Conservation (phyloP, 164 flowering plant species). For the Piper longum region DNA sequence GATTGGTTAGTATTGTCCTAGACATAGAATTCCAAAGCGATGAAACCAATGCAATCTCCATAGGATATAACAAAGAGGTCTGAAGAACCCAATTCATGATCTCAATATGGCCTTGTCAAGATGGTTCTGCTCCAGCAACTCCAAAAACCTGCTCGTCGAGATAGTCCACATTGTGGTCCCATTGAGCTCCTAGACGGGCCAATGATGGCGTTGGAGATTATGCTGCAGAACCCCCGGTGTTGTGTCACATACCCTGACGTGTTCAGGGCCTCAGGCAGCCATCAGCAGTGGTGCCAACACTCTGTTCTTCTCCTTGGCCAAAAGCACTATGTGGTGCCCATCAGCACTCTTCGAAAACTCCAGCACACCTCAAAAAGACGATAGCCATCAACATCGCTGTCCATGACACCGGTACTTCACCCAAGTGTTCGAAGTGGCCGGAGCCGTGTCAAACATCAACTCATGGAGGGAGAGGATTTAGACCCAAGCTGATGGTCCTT, state of each 20-base stretch:
- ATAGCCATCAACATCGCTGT: conserved; percentile 1
- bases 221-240: conserved; percentile 42
- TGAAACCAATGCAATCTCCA: too few species aligned
- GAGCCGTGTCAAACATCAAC: neutral
- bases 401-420: conserved; percentile 3
- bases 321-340: conserved; percentile 45
- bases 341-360: conserved; percentile 35
- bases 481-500: conserved; percentile 15
- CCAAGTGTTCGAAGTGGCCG: neutral
- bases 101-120: conserved; percentile 14
- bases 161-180: conserved; percentile 57
- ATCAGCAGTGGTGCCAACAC: conserved; percentile 35
- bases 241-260: conserved; percentile 38
- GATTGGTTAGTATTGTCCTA: too few species aligned
- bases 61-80: too few species aligned
- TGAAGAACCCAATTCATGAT: too few species aligned
- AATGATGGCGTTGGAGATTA: conserved; percentile 32
- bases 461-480: conserved; percentile 1
- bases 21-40: too few species aligned
- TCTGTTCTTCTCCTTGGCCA: conserved; percentile 34
- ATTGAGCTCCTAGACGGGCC: conserved; percentile 54
- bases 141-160: conserved; percentile 34
- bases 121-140: conserved; percentile 35
- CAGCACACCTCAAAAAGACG: conserved; percentile 12
- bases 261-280: conserved; percentile 46